Base-by-base conservation (phyloP, 176 grass and related monocot genomes). In the Eremochloa ophiuroides region DNA sequence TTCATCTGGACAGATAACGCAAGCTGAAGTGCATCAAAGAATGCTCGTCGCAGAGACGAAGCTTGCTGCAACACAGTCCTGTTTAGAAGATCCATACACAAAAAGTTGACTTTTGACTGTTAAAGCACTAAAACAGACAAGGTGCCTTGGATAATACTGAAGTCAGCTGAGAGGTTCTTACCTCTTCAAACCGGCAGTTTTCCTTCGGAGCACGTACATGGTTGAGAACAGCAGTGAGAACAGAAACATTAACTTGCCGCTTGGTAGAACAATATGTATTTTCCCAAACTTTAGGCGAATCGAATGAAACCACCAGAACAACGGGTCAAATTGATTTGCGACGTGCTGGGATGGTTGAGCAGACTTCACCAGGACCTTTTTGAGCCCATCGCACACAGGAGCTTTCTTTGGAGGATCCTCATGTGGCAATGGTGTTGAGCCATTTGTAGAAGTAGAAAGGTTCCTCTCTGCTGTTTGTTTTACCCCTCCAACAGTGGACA, bases 1-100 rank as follows among this genome's bases (percentile, higher is more conserved):
- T 98, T 98, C 88, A 95, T 87, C 86, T 95, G 96, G 67, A 95
- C 79, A 14, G 88, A 95, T 71, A 98, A 98, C 1, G 93, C 96
- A 1, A 98, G 88, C 20, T 73, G 87, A 82, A 91, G 74, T 23
- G 90, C 86, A 42, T 98, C 96, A 27, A 98, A 7, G 71, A 89
- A 79, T 22, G 79, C 86, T 76, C 73, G 83, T 81, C 85, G 89
- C 38, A 95, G 64, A 33, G 86, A 93, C 18, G 82, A 76, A 31
- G 67, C 66, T 1, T 88, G 88, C 12, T 53, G 78, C 17, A 64
- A 51, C 31, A 85, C 69, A 20, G 37, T 60, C 78, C 90, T 94
- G 84, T 51, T 10, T 82, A 68, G 55, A 1, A 76, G 5, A 85
- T 73, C 64, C 1, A 22, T 28, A 81, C 5, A 22, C 16, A 71